A percentile compares a stretch with the other conserved stretches of the same genome.
Evolutionary conservation across 768 basidiomycete genomes (phyloP).

Genomic region (Coprinopsis cinerea): DNA sequence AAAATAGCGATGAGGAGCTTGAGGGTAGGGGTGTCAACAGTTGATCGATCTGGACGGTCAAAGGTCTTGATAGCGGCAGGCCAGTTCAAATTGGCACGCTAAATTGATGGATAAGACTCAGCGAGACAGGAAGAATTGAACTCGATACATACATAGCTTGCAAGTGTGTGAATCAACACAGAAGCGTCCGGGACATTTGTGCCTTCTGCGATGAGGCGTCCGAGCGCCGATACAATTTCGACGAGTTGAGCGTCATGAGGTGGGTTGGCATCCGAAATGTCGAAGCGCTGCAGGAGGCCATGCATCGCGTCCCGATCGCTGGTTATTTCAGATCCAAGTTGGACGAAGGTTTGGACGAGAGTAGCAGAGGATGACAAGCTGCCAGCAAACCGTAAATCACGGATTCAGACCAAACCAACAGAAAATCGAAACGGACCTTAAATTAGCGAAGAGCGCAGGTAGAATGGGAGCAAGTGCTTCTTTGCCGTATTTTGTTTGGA

Average conservation of each 20-base stretch:
- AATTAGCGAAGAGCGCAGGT: conserved; percentile 63
- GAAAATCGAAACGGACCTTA: conserved; percentile 48
- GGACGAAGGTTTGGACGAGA: conserved; percentile 68
- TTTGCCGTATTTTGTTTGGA: conserved; percentile 74
- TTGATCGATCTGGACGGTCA: conserved; percentile 77
- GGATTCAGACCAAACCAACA: conserved; percentile 10
- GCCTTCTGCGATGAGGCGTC: conserved; percentile 69
- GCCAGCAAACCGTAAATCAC: conserved; percentile 12
- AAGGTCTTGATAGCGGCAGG: conserved; percentile 78
- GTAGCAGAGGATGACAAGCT: conserved; percentile 66
- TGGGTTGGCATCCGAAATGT: conserved; percentile 64
- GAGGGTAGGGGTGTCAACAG: conserved; percentile 84
- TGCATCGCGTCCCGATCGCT: conserved; percentile 65
- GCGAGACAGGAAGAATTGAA: conserved; percentile 2
- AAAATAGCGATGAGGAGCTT: conserved; percentile 88
- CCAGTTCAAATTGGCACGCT: conserved; percentile 75
- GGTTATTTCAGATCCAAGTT: conserved; percentile 77
- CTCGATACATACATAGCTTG: conserved; percentile 57
- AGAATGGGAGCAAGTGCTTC: conserved; percentile 72
- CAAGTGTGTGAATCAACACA: conserved; percentile 64
- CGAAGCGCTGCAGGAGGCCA: conserved; percentile 68
- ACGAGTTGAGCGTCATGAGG: conserved; percentile 66
- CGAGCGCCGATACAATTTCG: conserved; percentile 65
- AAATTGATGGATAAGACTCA: conserved; percentile 12
- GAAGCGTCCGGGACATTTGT: conserved; percentile 68